phyloP scores from a whole-genome alignment of 139 green algal genomes.

The Tetradesmus lagerheimii region DNA sequence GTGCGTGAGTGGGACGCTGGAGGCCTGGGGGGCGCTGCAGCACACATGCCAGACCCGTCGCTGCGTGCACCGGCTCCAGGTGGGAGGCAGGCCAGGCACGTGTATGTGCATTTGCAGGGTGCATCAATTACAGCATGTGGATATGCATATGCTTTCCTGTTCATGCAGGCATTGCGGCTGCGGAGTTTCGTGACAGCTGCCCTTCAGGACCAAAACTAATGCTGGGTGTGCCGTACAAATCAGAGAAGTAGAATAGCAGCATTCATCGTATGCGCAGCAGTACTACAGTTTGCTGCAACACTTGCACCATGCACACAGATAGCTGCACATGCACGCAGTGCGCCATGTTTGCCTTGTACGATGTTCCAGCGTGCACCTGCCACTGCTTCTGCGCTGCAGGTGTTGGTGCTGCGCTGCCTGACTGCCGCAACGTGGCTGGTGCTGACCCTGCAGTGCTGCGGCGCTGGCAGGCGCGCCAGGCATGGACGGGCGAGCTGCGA shows the following conservation, averaged over 20 bases:
- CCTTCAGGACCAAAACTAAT: background rate
- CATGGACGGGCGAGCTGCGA: background rate
- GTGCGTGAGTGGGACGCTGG: conserved; percentile 12
- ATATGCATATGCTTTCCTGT: background rate
- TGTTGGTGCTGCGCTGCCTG: background rate
- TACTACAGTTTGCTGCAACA: background rate
- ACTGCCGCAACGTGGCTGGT: background rate
- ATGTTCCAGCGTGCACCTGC: too few relatives aligned
- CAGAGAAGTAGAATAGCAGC: background rate
- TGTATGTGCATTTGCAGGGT: background rate
- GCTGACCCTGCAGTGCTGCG: background rate
- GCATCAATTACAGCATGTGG: background rate
- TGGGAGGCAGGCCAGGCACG: background rate
- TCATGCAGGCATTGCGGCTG: background rate
- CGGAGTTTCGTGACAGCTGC: background rate
- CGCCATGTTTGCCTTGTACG: background rate
- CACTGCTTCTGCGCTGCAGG: background rate
- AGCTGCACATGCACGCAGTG: background rate
- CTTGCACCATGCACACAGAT: background rate
- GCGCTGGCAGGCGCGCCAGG: background rate
- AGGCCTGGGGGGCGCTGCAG: background rate
- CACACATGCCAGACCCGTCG: conserved; percentile 4
- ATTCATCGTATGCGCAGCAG: background rate
- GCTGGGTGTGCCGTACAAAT: background rate
- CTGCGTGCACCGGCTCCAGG: conserved; percentile 24